These are phyloP conservation scores for Talaromyces rugulosus DNA, from an alignment of 2,329 filamentous ascomycete genomes.

Conservation along the genomic window DNA sequence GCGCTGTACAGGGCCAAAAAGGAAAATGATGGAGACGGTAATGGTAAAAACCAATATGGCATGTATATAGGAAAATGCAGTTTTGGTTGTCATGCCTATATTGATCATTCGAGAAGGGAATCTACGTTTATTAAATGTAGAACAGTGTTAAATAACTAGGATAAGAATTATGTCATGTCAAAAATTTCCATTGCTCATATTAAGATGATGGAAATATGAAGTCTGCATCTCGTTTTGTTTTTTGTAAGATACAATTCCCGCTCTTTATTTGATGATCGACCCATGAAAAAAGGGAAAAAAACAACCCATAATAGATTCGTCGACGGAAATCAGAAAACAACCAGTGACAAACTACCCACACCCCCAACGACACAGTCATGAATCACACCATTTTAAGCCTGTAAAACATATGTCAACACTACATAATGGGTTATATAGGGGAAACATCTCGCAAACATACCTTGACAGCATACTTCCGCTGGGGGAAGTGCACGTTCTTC, in stretches of 20 bases:
- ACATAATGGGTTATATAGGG: too few relatives aligned
- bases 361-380: slow-evolving; percentile 19
- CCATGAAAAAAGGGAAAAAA: slow-evolving; percentile 26
- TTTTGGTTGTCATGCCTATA: too few relatives aligned
- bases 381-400: slow-evolving; percentile 11
- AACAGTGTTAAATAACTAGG: not conserved
- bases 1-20: not conserved
- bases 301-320: slow-evolving; percentile 12
- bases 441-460: slow-evolving; percentile 50
- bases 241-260: slow-evolving; percentile 39
- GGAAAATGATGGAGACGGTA: not conserved
- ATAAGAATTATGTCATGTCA: slow-evolving; percentile 31
- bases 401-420: slow-evolving; percentile 7
- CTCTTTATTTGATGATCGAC: slow-evolving; percentile 21
- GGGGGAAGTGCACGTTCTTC: slow-evolving; percentile 91
- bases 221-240: slow-evolving; percentile 24
- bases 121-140: not conserved
- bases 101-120: too few relatives aligned
- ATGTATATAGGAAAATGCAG: not conserved
- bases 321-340: slow-evolving; percentile 1
- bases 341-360: slow-evolving; percentile 4
- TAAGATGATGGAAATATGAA: slow-evolving; percentile 2
- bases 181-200: slow-evolving; percentile 27
- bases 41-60: not conserved
- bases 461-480: slow-evolving; percentile 99